These are phyloP conservation scores for Dalbergia cultrata DNA, from an alignment of 306 rosid genomes.

Conservation along the genomic window DNA sequence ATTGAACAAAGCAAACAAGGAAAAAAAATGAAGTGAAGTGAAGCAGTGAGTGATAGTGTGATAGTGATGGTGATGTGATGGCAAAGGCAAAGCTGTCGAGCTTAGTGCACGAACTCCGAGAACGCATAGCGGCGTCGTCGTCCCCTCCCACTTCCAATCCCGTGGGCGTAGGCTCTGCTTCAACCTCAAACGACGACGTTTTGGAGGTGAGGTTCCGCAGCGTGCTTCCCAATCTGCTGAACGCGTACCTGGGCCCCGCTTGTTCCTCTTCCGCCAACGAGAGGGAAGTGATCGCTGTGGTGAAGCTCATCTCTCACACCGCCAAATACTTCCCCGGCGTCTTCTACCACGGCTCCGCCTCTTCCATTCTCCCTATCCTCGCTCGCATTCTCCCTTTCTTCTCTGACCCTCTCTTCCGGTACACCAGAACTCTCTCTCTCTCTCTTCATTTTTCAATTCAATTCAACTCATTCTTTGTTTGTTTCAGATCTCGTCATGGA, in stretches of 20 bases:
- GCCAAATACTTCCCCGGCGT: conserved; percentile 83
- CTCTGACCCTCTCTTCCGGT: conserved; percentile 72
- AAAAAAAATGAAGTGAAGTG: neutral
- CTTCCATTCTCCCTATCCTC: conserved; percentile 66
- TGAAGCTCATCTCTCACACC: conserved; percentile 75
- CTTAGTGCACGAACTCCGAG: conserved; percentile 84
- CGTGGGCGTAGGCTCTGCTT: neutral
- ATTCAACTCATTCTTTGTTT: neutral
- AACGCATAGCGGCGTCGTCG: conserved; percentile 77
- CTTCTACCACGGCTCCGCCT: conserved; percentile 72
- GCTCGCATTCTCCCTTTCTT: conserved; percentile 87
- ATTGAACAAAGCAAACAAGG: neutral
- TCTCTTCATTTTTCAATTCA: neutral
- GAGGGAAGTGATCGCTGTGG: conserved; percentile 75
- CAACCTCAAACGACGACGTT: conserved; percentile 59
- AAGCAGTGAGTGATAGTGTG: neutral
- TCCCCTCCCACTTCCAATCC: conserved; percentile 51
- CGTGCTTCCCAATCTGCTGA: conserved; percentile 85
- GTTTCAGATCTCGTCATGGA: conserved; percentile 73
- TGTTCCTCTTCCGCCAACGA: conserved; percentile 68
- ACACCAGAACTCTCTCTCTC: neutral
- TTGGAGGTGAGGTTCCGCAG: conserved; percentile 80
- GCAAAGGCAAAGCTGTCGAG: conserved; percentile 73
- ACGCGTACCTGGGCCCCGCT: conserved; percentile 68
- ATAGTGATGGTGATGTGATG: conserved; percentile 39